A percentile compares a stretch with the other conserved stretches of the same genome.
Evolutionary conservation across 2,329 filamentous ascomycete genomes (phyloP).

Genomic region (Ploettnerulaceae sp.): DNA sequence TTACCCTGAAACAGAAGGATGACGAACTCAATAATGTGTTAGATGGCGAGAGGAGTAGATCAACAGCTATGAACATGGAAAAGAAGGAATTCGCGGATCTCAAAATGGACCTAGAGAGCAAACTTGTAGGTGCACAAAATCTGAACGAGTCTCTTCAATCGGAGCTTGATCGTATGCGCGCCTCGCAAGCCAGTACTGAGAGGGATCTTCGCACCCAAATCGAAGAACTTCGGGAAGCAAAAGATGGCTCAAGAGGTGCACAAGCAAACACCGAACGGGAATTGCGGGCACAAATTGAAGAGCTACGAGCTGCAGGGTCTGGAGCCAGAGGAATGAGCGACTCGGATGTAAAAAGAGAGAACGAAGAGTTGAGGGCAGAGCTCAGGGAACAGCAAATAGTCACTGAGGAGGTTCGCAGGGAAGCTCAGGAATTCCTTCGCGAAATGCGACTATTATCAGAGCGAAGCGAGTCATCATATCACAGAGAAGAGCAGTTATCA

Average conservation of each 20-base stretch:
- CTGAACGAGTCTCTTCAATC: slow-evolving; percentile 75
- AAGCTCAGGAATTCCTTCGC: slow-evolving; percentile 75
- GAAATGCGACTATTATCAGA: slow-evolving; percentile 88
- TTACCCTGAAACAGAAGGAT: slow-evolving; percentile 64
- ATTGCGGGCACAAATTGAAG: slow-evolving; percentile 59
- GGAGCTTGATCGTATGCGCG: slow-evolving; percentile 70
- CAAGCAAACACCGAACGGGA: slow-evolving; percentile 60
- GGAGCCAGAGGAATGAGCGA: slow-evolving; percentile 30
- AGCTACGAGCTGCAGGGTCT: slow-evolving; percentile 38
- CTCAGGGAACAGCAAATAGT: slow-evolving; percentile 72
- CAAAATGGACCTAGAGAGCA: slow-evolving; percentile 63
- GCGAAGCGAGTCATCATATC: slow-evolving; percentile 71
- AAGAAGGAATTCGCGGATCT: slow-evolving; percentile 67
- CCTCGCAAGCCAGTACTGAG: slow-evolving; percentile 61
- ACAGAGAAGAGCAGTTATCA: slow-evolving; percentile 75
- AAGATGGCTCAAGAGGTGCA: background rate
- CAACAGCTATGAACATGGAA: slow-evolving; percentile 51
- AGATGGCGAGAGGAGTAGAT: slow-evolving; percentile 52
- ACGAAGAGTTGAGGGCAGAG: slow-evolving; percentile 61
- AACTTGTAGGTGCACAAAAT: slow-evolving; percentile 67
- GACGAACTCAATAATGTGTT: slow-evolving; percentile 59
- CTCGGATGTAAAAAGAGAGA: slow-evolving; percentile 50
- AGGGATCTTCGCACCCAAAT: slow-evolving; percentile 60
- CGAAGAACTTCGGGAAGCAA: slow-evolving; percentile 43
- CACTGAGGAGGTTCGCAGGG: slow-evolving; percentile 79